Conservation (phyloP, 2,329 filamentous ascomycete genomes). For the Colletotrichum sp. region DNA sequence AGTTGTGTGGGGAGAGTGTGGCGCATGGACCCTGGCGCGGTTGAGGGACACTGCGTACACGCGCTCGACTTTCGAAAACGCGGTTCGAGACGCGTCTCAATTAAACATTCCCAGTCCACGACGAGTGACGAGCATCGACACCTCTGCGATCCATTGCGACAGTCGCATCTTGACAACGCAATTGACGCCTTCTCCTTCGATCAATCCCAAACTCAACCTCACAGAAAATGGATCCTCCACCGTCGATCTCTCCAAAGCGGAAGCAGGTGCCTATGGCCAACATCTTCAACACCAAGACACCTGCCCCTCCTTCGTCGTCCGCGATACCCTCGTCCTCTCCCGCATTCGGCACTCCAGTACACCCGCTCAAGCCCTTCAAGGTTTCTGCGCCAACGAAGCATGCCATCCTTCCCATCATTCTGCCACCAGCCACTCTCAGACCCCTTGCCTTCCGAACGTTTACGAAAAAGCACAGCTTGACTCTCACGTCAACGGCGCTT, state of each 20-base stretch:
- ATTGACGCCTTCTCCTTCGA: background rate
- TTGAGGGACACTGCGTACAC: background rate
- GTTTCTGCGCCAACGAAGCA: conserved; percentile 50
- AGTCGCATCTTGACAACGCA: background rate
- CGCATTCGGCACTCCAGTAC: conserved; percentile 84
- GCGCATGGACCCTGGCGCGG: background rate
- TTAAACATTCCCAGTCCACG: conserved; percentile 6
- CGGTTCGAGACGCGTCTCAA: conserved; percentile 20
- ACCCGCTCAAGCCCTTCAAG: conserved; percentile 73
- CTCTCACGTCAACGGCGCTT: conserved; percentile 85
- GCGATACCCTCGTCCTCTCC: conserved; percentile 87
- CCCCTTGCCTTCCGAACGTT: conserved; percentile 94
- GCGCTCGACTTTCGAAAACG: background rate
- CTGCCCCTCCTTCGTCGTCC: conserved; percentile 47
- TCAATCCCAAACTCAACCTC: background rate
- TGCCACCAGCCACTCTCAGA: conserved; percentile 84
- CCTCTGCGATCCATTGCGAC: background rate
- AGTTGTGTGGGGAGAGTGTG: background rate
- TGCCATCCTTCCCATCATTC: conserved; percentile 83
- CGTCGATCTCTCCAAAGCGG: conserved; percentile 21
- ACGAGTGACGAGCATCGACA: background rate
- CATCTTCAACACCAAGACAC: conserved; percentile 43
- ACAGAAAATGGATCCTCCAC: conserved; percentile 34
- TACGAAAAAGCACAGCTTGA: conserved; percentile 96
- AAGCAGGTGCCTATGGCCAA: conserved; percentile 36